Evolutionary conservation across 257 asterid species (phyloP), one percentile per base, ranked within the genome.

Genomic region (Scutellaria minor): DNA sequence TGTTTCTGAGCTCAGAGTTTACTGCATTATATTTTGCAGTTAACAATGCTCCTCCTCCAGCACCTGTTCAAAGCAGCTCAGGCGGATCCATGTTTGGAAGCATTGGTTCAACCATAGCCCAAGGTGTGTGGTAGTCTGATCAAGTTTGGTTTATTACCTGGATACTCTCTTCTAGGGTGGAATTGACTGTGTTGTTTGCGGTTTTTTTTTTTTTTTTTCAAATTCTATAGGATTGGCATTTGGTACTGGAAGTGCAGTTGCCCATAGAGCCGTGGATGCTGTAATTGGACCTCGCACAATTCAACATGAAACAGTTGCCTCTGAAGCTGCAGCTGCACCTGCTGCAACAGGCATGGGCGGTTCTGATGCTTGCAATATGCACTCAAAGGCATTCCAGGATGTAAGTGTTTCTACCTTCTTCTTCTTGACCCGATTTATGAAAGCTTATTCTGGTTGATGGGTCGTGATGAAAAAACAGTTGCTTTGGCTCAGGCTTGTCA

Each of bases 261-360:
- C 89, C 15, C 96, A 90, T 63, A 84, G 96, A 77, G 93, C 85
- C 39, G 96, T 87, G 31, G 97, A 93, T 79, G 71, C 90, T 55
- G 83, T 90, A 59, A 15, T 89, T 81, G 97, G 97, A 54, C 93
- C 95, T 66, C 93, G 95, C 8, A 87, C 93, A 11, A 72, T 90
- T 74, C 90, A 86, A 55, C 96, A 87, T 46, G 97, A 90, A 75
- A 45, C 85, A 56, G 95, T 82, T n/a, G 85, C 6, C 69, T 57
- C 91, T 60, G 83, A 80, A 55, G 82, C 86, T 64, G 80, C 85
- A 48, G 88, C 79, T 3, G 74, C 85, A n/a, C 68, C 88, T 7
- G 46, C 84, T 22, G 50, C 82, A 41, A 48, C 70, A 66, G 66
- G 75, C 62, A 70, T 75, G 48, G 78, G 84, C 35, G 84, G 73